These are phyloP conservation scores for Talaromyces proteolyticus DNA, from an alignment of 495 filamentous ascomycete species.

Conservation along the genomic window DNA sequence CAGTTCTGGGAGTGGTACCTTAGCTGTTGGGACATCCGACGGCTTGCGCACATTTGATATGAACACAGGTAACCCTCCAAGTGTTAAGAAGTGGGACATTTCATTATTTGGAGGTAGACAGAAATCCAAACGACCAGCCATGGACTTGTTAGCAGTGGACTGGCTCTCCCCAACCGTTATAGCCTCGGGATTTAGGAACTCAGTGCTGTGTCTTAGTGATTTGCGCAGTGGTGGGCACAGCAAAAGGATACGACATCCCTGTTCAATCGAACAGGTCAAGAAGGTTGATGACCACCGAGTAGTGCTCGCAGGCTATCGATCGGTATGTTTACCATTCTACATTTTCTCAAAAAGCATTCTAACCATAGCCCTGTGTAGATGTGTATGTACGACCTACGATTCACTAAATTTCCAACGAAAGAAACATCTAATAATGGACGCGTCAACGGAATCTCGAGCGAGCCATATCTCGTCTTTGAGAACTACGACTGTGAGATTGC, in stretches of 20 bases:
- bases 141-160: slow-evolving; percentile 23
- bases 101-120: too few species aligned
- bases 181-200: slow-evolving; percentile 29
- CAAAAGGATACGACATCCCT: slow-evolving; percentile 26
- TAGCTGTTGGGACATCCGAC: slow-evolving; percentile 37
- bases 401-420: slow-evolving; percentile 23
- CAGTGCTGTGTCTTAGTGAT: slow-evolving; percentile 31
- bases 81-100: too few species aligned
- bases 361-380: slow-evolving; percentile 15
- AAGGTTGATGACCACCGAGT: slow-evolving; percentile 31
- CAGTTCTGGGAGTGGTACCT: slow-evolving; percentile 17
- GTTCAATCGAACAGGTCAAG: slow-evolving; percentile 29
- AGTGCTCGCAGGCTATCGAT: slow-evolving; percentile 27
- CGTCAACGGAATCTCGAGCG: slow-evolving; percentile 21
- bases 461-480: slow-evolving; percentile 30
- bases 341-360: background rate
- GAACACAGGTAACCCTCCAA: too few species aligned
- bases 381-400: slow-evolving; percentile 43
- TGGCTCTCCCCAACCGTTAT: slow-evolving; percentile 34
- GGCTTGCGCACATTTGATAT: too few species aligned
- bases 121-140: background rate
- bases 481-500: slow-evolving; percentile 20
- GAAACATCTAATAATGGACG: slow-evolving; percentile 16
- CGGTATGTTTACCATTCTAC: slow-evolving; percentile 16
- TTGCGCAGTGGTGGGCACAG: slow-evolving; percentile 26